Conservation (phyloP, 352 stramenopile genomes). For the Phytopythium sindhum region DNA sequence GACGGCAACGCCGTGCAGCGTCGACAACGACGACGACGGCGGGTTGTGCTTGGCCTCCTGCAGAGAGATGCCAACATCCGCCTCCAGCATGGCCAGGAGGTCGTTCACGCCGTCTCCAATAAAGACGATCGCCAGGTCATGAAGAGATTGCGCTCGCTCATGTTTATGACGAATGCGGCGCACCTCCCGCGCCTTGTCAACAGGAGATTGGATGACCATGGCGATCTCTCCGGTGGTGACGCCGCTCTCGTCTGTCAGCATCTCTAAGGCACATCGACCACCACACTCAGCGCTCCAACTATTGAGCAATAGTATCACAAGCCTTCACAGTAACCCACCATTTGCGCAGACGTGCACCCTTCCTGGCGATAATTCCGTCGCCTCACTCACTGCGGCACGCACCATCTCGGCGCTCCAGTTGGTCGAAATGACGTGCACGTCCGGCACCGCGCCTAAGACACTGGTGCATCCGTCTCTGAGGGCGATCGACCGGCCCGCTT, state of each 20-base stretch:
- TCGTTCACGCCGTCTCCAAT: constrained; percentile 71
- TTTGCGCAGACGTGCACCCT: constrained; percentile 43
- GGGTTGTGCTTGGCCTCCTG: background rate
- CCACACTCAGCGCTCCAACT: background rate
- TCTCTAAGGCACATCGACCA: constrained; percentile 24
- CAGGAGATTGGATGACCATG: constrained; percentile 46
- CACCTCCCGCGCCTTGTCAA: constrained; percentile 48
- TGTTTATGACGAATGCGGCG: constrained; percentile 9
- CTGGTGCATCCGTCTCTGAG: constrained; percentile 32
- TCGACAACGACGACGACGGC: constrained; percentile 8
- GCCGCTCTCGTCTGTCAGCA: constrained; percentile 33
- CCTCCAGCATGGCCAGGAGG: constrained; percentile 52
- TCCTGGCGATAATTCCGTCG: background rate
- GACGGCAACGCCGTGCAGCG: constrained; percentile 17
- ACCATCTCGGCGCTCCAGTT: constrained; percentile 69
- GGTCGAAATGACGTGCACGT: constrained; percentile 46
- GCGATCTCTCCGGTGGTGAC: constrained; percentile 53
- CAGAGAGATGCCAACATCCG: constrained; percentile 58
- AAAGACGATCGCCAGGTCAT: constrained; percentile 29
- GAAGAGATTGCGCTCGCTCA: background rate
- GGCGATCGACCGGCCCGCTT: constrained; percentile 10
- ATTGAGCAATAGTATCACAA: background rate
- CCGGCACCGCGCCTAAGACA: constrained; percentile 16
- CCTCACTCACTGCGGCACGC: constrained; percentile 17
- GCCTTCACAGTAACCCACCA: constrained; percentile 26